These are phyloP conservation scores for Aspergillus clavatus DNA, from an alignment of 2,329 filamentous ascomycete species.

Conservation along the genomic window DNA sequence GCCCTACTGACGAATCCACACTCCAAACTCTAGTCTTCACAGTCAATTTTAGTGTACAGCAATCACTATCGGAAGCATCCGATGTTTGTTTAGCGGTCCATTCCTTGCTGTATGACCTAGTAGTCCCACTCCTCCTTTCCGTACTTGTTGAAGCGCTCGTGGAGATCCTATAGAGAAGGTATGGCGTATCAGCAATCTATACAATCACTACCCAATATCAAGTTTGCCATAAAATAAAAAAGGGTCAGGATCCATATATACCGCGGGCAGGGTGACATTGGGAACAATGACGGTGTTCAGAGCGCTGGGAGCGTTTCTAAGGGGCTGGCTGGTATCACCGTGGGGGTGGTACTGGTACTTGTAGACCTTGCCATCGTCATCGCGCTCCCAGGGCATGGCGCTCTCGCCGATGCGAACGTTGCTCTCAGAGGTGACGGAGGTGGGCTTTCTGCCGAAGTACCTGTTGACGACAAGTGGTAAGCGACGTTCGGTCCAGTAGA, in stretches of 20 bases:
- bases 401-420: conserved; percentile 67
- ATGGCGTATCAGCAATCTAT: conserved; percentile 5
- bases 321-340: conserved; percentile 68
- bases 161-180: conserved; percentile 60
- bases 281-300: conserved; percentile 93
- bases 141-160: conserved; percentile 99
- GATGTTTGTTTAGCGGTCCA: conserved; percentile 13
- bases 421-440: conserved; percentile 74
- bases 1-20: conserved; percentile 20
- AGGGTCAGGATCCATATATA: conserved; percentile 39
- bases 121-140: conserved; percentile 81
- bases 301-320: conserved; percentile 88
- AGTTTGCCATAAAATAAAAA: not conserved
- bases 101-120: conserved; percentile 20
- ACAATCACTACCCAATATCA: not conserved
- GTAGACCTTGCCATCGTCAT: conserved; percentile 59
- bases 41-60: conserved; percentile 32
- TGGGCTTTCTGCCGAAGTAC: conserved; percentile 74
- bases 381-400: conserved; percentile 89
- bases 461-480: conserved; percentile 14
- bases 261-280: conserved; percentile 87
- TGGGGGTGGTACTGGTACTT: conserved; percentile 80
- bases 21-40: conserved; percentile 22
- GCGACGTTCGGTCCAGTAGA: not conserved
- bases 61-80: conserved; percentile 13